Base-by-base conservation (phyloP, 805 yeast genomes). In the Monosporozyma servazzii region DNA sequence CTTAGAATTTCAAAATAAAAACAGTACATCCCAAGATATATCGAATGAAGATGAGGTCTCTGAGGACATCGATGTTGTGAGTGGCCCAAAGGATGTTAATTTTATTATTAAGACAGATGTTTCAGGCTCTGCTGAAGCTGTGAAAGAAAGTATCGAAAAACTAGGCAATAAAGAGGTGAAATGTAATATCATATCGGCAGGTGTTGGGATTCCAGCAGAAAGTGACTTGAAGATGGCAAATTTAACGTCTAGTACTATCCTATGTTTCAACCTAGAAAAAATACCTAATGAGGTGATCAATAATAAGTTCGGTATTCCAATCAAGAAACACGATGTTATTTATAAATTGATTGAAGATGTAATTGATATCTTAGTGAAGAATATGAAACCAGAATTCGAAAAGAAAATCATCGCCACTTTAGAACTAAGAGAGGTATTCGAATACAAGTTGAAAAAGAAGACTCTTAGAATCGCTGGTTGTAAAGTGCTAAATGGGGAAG, bases 51-150 rank as follows among this genome's bases (percentile, higher is more conserved):
- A 63, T 7, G 71, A 65, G 5, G 62, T 62, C 1, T 69, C 66
- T 50, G 72, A 61, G 7, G 59, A 43, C n/a, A 57, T 56, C 11
- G 69, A 63, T 8, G 59, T 58, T 3, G 58, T 59, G 3, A 53
- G 51, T 21, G 53, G 40, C 42, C 61, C 63, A 5, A 58, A 57
- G 29, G 65, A 70, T 13, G 69, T 80, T 4, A 79, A 80, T 30
- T 88, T 83, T 56, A 82, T 93, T 27, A 73, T 93, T 36, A 88
- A 87, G 63, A 86, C 96, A 0, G 99, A 93, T 69, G 97, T 91
- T 1, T 82, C 84, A 58, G 99, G 99, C 0, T 90, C 98, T 0
- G 86, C 87, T 0, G 99, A 93, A 64, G 99, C 99, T 1, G 86
- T 93, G 33, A 76, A 73, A 39, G 96, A 90, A 65, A 81, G 91